phyloP scores from a whole-genome alignment of 208 protist species.

The Angomonas desouzai region DNA sequence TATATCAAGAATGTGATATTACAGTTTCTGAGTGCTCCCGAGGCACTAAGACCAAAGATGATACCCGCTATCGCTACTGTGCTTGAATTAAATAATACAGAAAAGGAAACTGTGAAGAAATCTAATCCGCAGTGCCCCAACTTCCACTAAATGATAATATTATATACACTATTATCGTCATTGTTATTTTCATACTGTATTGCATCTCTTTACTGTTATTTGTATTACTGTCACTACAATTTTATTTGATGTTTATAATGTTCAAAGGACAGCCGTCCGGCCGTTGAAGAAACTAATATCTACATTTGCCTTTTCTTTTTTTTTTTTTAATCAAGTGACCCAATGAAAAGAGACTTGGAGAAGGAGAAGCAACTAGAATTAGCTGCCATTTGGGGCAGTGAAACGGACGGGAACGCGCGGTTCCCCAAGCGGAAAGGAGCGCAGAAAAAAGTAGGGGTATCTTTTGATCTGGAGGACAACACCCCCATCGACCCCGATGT shows the following conservation, averaged over 20 bases:
- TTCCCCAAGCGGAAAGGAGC: conserved; percentile 60
- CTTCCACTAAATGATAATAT: conserved; percentile 39
- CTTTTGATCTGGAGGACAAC: conserved; percentile 21
- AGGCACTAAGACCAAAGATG: conserved; percentile 73
- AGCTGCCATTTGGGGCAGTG: conserved; percentile 81
- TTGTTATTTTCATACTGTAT: conserved; percentile 12
- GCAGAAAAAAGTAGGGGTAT: conserved; percentile 24
- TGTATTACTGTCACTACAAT: too few species aligned
- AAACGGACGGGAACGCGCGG: conserved; percentile 61
- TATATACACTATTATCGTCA: too few species aligned
- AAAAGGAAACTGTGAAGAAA: conserved; percentile 63
- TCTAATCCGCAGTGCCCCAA: conserved; percentile 64
- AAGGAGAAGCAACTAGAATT: conserved; percentile 84
- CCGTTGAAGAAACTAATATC: neutral
- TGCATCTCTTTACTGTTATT: neutral
- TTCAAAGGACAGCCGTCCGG: too few species aligned
- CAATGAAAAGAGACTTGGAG: conserved; percentile 75
- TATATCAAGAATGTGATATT: conserved; percentile 82
- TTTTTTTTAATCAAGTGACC: conserved; percentile 3
- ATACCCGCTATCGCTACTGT: conserved; percentile 86
- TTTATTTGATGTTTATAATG: too few species aligned
- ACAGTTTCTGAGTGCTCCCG: conserved; percentile 64
- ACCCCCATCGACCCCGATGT: conserved; percentile 32
- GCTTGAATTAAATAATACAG: conserved; percentile 66
- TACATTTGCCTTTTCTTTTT: conserved; percentile 3